Evolutionary conservation across 352 stramenopile genomes (phyloP), one percentile per base, ranked within the genome.

Genomic region (Globisporangium carolinianum): DNA sequence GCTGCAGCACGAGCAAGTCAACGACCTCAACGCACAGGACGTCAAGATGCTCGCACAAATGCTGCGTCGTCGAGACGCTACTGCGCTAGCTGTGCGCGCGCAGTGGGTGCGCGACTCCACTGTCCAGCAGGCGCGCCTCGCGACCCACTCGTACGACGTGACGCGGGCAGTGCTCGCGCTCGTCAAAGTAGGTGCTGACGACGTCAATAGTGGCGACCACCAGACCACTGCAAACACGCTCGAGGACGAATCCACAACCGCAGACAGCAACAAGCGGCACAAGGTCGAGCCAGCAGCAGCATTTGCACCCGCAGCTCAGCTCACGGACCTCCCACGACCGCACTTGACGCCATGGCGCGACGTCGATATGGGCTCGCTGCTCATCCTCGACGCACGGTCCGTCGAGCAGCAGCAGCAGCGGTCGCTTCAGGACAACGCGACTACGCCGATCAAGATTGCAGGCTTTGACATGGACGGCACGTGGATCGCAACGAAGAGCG

Each of bases 401-500:
- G 47, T 60, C 6, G 10, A 57, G 9, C 49, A 61, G 10, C 52
- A 45, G 53, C n/a, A 58, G 39, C 58, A 57, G 5, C 24, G 24
- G 3, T 32, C 24, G 24, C 36, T 41, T 10, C 15, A 18, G 17
- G 8, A 15, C 7, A 4, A 9, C 2, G 35, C 3, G 55, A 47
- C 35, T 11, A 43, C 11, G 18, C n/a, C 17, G 17, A n/a, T 66
- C 35, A 92, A 89, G 59, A 69, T 95, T n/a, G 83, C 85, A 17
- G 70, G 66, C 7, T 95, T 95, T 37, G 85, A 95, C 62, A 64
- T 95, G 56, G 85, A 95, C 54, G 72, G 79, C 10, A 95, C 85
- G 57, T 58, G 90, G 17, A 95, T 95, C 53, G 67, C 79, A 45
- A 95, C 85, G 42, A 93, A 91, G 61, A 95, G 83, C 53, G 85